phyloP scores from a whole-genome alignment of 2,329 filamentous ascomycete genomes.

The Beauveria varroae region DNA sequence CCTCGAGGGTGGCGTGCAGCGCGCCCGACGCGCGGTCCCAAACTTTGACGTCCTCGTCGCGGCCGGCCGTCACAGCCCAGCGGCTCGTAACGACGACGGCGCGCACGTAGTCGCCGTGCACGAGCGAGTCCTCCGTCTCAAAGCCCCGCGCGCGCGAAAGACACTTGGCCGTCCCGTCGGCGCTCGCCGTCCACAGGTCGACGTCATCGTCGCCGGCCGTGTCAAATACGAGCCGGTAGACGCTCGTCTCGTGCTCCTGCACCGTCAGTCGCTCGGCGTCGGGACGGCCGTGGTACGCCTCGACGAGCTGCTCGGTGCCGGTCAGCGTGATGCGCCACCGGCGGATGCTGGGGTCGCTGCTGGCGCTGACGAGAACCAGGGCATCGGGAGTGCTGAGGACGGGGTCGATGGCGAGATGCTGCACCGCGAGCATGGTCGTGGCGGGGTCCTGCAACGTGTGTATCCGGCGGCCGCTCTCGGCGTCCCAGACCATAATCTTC shows the following conservation, averaged over 20 bases:
- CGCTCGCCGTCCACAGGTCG: slow-evolving; percentile 88
- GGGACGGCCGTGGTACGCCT: slow-evolving; percentile 33
- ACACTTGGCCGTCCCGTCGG: slow-evolving; percentile 81
- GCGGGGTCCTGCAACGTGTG: slow-evolving; percentile 72
- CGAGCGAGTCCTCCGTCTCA: slow-evolving; percentile 61
- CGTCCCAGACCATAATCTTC: slow-evolving; percentile 79
- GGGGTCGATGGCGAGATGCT: slow-evolving; percentile 71
- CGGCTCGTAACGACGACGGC: slow-evolving; percentile 68
- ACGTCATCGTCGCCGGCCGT: slow-evolving; percentile 48
- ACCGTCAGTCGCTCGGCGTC: slow-evolving; percentile 46
- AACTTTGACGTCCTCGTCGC: slow-evolving; percentile 85
- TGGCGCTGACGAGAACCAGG: slow-evolving; percentile 66
- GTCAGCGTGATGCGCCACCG: slow-evolving; percentile 59
- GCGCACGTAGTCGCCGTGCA: slow-evolving; percentile 85
- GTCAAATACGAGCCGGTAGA: slow-evolving; percentile 76
- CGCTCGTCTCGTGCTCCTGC: slow-evolving; percentile 79
- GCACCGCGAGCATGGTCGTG: slow-evolving; percentile 65
- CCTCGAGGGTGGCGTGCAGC: slow-evolving; percentile 65
- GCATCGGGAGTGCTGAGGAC: slow-evolving; percentile 41
- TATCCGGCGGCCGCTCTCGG: slow-evolving; percentile 57
- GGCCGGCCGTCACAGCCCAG: slow-evolving; percentile 79
- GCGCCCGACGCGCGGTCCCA: slow-evolving; percentile 74
- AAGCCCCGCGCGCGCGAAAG: slow-evolving; percentile 63
- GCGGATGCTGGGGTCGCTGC: slow-evolving; percentile 72
- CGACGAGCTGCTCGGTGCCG: slow-evolving; percentile 46